Evolutionary conservation across 345 rosid species (phyloP).

Genomic region (Stellera chamaejasme): DNA sequence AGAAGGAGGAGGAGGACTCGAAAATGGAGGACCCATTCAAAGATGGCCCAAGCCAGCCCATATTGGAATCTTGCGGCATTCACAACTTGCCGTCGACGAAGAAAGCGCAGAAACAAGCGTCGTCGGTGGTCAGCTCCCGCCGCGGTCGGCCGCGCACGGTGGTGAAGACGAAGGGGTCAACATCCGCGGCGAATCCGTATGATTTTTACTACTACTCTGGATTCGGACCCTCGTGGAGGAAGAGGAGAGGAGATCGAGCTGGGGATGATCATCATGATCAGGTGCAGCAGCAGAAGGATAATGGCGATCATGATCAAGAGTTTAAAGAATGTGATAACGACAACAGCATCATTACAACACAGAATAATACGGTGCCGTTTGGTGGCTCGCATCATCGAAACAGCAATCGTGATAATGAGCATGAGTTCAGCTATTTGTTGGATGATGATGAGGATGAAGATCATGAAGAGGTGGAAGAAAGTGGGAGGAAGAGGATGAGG

Average conservation of each 20-base stretch:
- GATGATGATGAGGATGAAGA: slow-evolving; percentile 36
- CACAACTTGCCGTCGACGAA: neutral
- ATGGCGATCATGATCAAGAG: slow-evolving; percentile 1
- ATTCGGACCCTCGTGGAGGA: slow-evolving; percentile 89
- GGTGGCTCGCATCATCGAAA: slow-evolving; percentile 9
- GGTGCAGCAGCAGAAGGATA: neutral
- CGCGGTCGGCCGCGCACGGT: slow-evolving; percentile 38
- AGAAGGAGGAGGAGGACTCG: slow-evolving; percentile 11
- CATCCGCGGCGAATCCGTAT: slow-evolving; percentile 34
- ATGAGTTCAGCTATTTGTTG: slow-evolving; percentile 24
- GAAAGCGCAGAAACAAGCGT: slow-evolving; percentile 9
- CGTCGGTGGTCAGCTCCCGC: slow-evolving; percentile 1
- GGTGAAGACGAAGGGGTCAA: slow-evolving; percentile 27
- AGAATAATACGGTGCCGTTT: slow-evolving; percentile 19
- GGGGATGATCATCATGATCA: neutral
- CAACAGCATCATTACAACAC: neutral
- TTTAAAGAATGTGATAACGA: slow-evolving; percentile 5
- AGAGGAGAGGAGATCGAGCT: slow-evolving; percentile 34
- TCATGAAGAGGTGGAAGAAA: slow-evolving; percentile 19
- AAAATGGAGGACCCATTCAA: slow-evolving; percentile 5
- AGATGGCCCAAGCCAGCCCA: slow-evolving; percentile 18
- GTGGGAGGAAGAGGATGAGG: slow-evolving; percentile 50
- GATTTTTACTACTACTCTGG: slow-evolving; percentile 95
- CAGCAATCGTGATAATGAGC: slow-evolving; percentile 18
- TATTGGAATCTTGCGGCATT: slow-evolving; percentile 24